phyloP scores from a whole-genome alignment of 2,329 filamentous ascomycete genomes.

The Fonsecaea monophora region DNA sequence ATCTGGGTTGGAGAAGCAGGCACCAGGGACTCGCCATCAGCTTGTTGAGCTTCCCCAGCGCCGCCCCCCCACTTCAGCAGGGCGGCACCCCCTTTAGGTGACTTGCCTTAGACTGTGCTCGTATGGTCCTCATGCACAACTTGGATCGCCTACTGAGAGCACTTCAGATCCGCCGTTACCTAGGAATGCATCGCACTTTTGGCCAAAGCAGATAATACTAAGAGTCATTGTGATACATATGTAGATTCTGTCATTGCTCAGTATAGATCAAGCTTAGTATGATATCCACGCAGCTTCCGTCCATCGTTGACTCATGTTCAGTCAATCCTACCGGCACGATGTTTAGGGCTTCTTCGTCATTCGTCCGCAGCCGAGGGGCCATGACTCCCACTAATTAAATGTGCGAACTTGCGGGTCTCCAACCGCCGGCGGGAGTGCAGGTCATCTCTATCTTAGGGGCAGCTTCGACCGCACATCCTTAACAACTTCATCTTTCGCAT shows the following conservation, averaged over 20 bases:
- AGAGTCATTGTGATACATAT: neutral
- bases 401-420: neutral
- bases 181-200: neutral
- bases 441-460: neutral
- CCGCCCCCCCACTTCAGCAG: neutral
- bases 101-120: neutral
- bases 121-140: neutral
- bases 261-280: neutral
- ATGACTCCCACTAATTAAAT: neutral
- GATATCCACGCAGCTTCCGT: neutral
- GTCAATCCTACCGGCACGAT: neutral
- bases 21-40: constrained; percentile 2
- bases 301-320: constrained; percentile 5
- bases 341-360: neutral
- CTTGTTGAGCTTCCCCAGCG: neutral
- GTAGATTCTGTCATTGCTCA: neutral
- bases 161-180: neutral
- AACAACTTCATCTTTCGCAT: constrained; percentile 7
- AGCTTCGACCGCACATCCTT: constrained; percentile 11
- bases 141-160: neutral
- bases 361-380: neutral
- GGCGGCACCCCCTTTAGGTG: neutral
- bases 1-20: constrained; percentile 1
- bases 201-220: neutral
- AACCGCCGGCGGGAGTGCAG: neutral